Base-by-base conservation (phyloP, 805 yeast genomes). In the Kazachstania kunashirensis region DNA sequence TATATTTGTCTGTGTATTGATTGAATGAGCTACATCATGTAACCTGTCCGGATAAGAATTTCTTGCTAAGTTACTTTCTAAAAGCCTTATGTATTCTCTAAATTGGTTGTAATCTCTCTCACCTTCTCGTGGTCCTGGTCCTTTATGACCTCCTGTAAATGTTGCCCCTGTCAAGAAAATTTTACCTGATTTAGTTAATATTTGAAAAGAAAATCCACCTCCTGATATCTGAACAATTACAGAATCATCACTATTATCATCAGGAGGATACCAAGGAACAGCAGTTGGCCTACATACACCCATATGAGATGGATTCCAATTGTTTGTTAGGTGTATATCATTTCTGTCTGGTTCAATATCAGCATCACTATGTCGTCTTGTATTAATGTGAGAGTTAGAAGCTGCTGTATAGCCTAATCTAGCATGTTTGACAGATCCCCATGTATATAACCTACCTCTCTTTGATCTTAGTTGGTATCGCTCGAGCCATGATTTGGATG, bases 191-290 rank as follows among this genome's bases (percentile, higher is more conserved):
- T 65, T 63, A 0, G 80, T 70, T 24, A 80, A 57, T 2, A 80
- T 59, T 34, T 75, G 75, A 42, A 77, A 74, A 4, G 77, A 69
- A 48, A 67, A 79, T 2, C 89, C 89, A 21, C 81, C 81, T 7
- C 77, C 75, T 17, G 71, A 62, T 1, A 79, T 60, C 44, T 52
- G 55, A 13, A 45, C 41, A 12, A 56, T 47, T 1, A 48, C 39
- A 23, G 40, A 34, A 18, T 46, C 49, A 18, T 49, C 49, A 2
- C 31, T 20, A 24, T 32, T 36, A 10, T 41, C 36, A 19, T 40
- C 41, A 2, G 20, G 5, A 3, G 46, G 24, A 26, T 42, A 37
- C 58, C 58, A 54, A 2, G 62, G 62, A n/a, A 57, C 56, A 10
- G 32, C 28, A 3, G 46, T 44, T 3, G 63, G 63, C 16, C 33